Base-by-base conservation (phyloP, 2,329 filamentous ascomycete species). In the Arthroderma sp. region DNA sequence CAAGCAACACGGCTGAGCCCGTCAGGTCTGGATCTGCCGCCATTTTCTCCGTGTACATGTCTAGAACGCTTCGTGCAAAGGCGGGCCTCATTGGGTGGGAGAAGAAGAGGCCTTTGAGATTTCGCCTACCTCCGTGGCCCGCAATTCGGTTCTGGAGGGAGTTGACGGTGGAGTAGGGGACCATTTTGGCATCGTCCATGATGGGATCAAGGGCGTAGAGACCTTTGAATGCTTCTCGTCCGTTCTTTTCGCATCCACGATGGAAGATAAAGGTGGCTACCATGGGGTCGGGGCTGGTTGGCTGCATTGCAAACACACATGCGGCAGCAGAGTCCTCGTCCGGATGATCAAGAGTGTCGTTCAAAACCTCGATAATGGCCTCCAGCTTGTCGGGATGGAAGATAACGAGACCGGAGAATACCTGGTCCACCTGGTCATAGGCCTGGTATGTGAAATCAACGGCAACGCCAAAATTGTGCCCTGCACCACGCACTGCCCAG, bases 401-500 rank as follows among this genome's bases (percentile, higher is more conserved):
- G 8, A 65, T 25, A 25, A 67, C 57, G 1, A 72, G 58, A 0
- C 72, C 71, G 0, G 68, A 64, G 51, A 67, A 74, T 1, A 74
- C 70, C 1, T 64, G 63, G 1, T 65, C 60, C 2, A 39, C 59
- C 57, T 69, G 69, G 0, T 72, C 67, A 55, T 71, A 67, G 0
- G 66, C 71, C 37, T 59, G 58, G 43, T 65, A 65, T 0, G 67
- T 69, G 64, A 80, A 79, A 53, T 77, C 72, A 0, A 72, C 72
- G 1, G 74, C 72, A 4, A 75, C 69, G 4, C 74, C 75, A 57
- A 77, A 77, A 56, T 74, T 75, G 58, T 73, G 71, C 0, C 75
- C 74, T 1, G 74, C 75, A 25, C 75, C 76, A 3, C 70, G 66
- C 21, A 77, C 57, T 19, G 71, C 74, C 76, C 76, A 79, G 65